Evolutionary conservation across 2,329 filamentous ascomycete species (phyloP), one percentile per base, ranked within the genome.

Genomic region (Myotisia sp.): DNA sequence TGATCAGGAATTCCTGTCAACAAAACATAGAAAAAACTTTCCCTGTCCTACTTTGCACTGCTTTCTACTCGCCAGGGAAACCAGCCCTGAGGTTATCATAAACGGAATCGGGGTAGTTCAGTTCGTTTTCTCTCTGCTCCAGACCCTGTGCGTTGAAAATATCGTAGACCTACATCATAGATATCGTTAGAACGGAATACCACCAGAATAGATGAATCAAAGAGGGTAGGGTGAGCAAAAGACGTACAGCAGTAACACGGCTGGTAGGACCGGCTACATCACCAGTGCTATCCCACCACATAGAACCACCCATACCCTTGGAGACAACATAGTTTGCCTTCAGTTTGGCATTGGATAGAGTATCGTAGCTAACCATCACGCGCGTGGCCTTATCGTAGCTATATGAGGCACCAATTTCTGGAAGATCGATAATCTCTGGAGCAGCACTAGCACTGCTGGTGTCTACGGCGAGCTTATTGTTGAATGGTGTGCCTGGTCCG

Each of bases 251-350:
- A n/a, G n/a, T n/a, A n/a, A n/a, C n/a, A n/a, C n/a, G n/a, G 14
- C 39, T 37, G n/a, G n/a, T n/a, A 26, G 56, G 60, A 0, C 74
- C 76, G 5, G 64, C 57, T 50, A 75, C 76, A 53, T 94, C 87
- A 3, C 74, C 78, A 47, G 79, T 87, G 47, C 74, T 81, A 63
- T 94, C 86, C 82, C 82, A 90, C 84, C 85, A 94, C 86, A 94
- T 94, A 13, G 70, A 82, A n/a, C 86, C 86, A 8, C 85, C 86
- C 0, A 94, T 67, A 0, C 68, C 62, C 16, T 68, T 61, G 12
- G 71, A 51, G 47, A 65, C 70, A 49, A 93, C 71, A 51, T 74
- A 93, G 8, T 71, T 59, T 3, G 76, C 73, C 64, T 94, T 94
- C 41, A 62, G 54, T 42, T 68, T 63, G 3, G 72, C 77, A 57